phyloP scores from a whole-genome alignment of 768 basidiomycete species.

The Lactifluus rugatus region DNA sequence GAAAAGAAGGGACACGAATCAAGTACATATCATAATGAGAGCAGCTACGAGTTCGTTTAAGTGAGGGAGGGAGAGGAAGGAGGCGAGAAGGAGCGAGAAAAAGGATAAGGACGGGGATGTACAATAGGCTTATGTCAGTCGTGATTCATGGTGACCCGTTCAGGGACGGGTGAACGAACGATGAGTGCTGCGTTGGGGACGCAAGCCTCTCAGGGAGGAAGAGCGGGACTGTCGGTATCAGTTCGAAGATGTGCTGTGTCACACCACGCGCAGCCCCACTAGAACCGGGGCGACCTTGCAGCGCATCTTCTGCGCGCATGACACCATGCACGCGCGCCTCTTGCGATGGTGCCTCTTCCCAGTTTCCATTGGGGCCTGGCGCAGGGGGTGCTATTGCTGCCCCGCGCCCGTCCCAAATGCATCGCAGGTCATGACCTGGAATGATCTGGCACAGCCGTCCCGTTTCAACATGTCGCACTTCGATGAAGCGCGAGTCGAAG shows the following conservation, averaged over 20 bases:
- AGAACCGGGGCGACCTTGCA: conserved; percentile 24
- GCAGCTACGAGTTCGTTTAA: not conserved
- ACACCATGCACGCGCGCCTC: conserved; percentile 84
- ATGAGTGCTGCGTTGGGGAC: conserved; percentile 28
- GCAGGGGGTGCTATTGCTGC: conserved; percentile 25
- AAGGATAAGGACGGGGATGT: not conserved
- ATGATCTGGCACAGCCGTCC: conserved; percentile 78
- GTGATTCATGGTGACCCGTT: conserved; percentile 26
- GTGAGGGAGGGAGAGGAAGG: too few relatives aligned
- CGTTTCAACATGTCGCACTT: conserved; percentile 75
- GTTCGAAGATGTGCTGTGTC: conserved; percentile 67
- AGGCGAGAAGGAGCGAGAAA: not conserved
- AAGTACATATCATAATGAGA: conserved; percentile 5
- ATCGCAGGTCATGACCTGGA: conserved; percentile 69
- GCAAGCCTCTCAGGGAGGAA: conserved; percentile 44
- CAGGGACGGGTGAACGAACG: conserved; percentile 27
- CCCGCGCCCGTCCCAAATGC: conserved; percentile 83
- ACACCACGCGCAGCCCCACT: conserved; percentile 35
- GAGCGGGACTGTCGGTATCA: conserved; percentile 66
- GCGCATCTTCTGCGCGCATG: conserved; percentile 48
- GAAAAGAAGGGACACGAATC: not conserved
- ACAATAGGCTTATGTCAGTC: not conserved
- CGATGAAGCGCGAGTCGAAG: conserved; percentile 85
- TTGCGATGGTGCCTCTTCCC: conserved; percentile 45
- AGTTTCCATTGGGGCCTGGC: conserved; percentile 38